Percentiles rank a stretch among this genome's conserved stretches.
Conservation (phyloP, 2,329 filamentous ascomycete genomes). For the Chaetomium sp. region DNA sequence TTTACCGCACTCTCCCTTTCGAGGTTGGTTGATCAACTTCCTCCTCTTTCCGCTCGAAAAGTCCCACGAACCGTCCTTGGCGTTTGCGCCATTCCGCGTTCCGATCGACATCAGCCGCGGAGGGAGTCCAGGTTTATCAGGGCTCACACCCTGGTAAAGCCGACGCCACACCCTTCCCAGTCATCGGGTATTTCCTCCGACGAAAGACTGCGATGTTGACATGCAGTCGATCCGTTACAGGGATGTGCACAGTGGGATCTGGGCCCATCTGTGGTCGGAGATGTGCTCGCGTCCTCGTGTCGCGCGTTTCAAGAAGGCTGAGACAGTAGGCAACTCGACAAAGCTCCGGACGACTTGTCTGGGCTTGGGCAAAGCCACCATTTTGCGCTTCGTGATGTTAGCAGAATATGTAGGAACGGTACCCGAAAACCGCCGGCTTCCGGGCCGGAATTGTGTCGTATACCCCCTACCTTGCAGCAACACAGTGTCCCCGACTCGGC, state of each 20-base stretch:
- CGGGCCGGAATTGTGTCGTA: neutral
- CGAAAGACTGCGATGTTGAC: slow-evolving; percentile 8
- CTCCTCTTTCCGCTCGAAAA: neutral
- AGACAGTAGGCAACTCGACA: neutral
- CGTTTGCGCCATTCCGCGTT: neutral
- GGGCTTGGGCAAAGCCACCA: neutral
- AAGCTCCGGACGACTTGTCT: neutral
- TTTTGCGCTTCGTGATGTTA: neutral
- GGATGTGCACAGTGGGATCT: neutral
- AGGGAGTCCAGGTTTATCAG: neutral
- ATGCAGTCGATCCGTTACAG: slow-evolving; percentile 4
- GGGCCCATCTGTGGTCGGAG: neutral
- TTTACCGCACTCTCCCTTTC: neutral
- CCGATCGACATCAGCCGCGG: neutral
- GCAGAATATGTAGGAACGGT: neutral
- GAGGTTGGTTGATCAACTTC: neutral
- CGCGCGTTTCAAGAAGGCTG: neutral
- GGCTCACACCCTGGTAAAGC: neutral
- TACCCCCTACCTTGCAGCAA: neutral
- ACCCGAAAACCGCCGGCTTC: slow-evolving; percentile 1
- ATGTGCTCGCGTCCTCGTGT: neutral
- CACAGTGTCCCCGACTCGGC: neutral
- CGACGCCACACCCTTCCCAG: neutral
- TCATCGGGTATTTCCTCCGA: slow-evolving; percentile 1
- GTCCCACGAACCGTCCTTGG: neutral